Evolutionary conservation across 306 rosid species (phyloP).

Genomic region (Vachellia pachyceras): DNA sequence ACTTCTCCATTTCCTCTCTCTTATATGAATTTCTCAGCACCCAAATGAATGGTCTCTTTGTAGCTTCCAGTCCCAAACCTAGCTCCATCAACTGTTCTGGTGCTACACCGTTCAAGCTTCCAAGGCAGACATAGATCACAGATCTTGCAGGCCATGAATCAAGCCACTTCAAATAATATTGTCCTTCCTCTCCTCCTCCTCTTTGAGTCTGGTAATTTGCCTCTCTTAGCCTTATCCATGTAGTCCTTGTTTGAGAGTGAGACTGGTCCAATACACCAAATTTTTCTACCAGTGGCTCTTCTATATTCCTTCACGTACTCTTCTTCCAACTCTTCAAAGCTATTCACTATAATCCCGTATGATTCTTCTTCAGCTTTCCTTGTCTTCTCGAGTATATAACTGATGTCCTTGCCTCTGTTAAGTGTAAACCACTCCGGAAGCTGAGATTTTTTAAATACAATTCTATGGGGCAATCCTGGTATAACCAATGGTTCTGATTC

Average conservation of each 20-base stretch:
- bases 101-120: constrained; percentile 47
- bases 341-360: constrained; percentile 51
- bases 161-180: constrained; percentile 48
- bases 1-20: constrained; percentile 39
- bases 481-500: constrained; percentile 28
- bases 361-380: constrained; percentile 19
- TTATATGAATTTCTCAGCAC: constrained; percentile 47
- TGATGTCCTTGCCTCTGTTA: not conserved
- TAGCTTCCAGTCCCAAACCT: constrained; percentile 62
- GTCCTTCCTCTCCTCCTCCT: not conserved
- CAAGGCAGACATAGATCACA: constrained; percentile 57
- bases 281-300: constrained; percentile 12
- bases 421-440: constrained; percentile 19
- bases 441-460: constrained; percentile 38
- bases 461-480: constrained; percentile 37
- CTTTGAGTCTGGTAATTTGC: constrained; percentile 30
- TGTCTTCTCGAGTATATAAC: constrained; percentile 1
- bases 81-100: constrained; percentile 52
- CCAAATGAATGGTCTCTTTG: constrained; percentile 70
- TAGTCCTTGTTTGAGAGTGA: constrained; percentile 41
- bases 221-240: constrained; percentile 50
- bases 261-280: constrained; percentile 61
- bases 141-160: constrained; percentile 49
- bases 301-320: constrained; percentile 38
- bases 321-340: constrained; percentile 51